A percentile compares a stretch with the other conserved stretches of the same genome.
These are phyloP conservation scores for Leccinum discolor DNA, from an alignment of 1,284 basidiomycete genomes.

Conservation along the genomic window DNA sequence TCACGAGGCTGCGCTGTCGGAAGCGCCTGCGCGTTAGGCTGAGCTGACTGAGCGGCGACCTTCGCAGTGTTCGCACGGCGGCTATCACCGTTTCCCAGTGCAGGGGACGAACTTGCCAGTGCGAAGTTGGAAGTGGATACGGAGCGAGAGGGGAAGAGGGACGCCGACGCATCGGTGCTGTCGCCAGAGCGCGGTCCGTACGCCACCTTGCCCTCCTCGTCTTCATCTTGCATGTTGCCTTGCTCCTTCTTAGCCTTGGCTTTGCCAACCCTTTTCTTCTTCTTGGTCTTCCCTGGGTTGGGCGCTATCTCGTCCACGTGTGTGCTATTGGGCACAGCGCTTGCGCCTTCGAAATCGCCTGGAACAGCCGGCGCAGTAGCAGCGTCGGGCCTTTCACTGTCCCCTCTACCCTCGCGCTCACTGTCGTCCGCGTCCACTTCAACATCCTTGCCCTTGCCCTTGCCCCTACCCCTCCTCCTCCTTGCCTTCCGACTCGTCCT, in stretches of 20 bases:
- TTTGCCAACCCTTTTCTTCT: slow-evolving; percentile 37
- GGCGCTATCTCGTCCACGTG: slow-evolving; percentile 18
- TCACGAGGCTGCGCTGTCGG: slow-evolving; percentile 6
- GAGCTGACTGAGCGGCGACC: neutral
- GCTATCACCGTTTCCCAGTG: neutral
- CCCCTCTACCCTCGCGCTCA: neutral
- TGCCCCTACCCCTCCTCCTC: neutral
- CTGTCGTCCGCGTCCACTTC: neutral
- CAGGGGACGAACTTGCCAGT: slow-evolving; percentile 2
- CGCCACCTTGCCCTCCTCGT: neutral
- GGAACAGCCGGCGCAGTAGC: slow-evolving; percentile 2
- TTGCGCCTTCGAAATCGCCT: slow-evolving; percentile 11
- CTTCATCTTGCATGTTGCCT: slow-evolving; percentile 13
- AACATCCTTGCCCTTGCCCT: neutral
- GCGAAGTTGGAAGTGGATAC: slow-evolving; percentile 4
- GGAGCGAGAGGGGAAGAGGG: neutral
- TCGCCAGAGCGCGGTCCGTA: slow-evolving; percentile 10
- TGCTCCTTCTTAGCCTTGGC: slow-evolving; percentile 36
- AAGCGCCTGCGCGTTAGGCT: slow-evolving; percentile 1
- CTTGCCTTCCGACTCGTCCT: neutral
- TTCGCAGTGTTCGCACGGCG: slow-evolving; percentile 2
- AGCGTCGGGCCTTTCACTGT: neutral
- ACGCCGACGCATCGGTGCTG: slow-evolving; percentile 18
- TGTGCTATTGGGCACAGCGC: neutral
- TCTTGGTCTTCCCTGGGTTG: slow-evolving; percentile 45